Evolutionary conservation across 2,329 filamentous ascomycete genomes (phyloP).

Genomic region (Ophiostoma australiae): DNA sequence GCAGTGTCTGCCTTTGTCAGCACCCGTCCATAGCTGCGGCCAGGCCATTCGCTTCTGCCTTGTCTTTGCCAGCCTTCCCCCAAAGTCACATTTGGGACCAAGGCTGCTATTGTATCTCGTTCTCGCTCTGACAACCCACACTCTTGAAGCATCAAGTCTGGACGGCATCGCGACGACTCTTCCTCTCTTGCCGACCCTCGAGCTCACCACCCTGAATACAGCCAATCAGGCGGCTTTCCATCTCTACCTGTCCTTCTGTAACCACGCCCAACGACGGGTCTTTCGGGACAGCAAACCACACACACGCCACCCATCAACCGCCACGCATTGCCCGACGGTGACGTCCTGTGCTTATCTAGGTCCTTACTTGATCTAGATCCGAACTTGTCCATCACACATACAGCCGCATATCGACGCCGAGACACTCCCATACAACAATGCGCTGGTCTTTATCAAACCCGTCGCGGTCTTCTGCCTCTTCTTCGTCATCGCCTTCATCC

Average conservation of each 20-base stretch:
- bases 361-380: not conserved
- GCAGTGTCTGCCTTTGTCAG: not conserved
- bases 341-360: not conserved
- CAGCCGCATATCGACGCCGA: not conserved
- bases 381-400: not conserved
- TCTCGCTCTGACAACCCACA: not conserved
- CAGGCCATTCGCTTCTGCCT: not conserved
- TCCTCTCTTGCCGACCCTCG: not conserved
- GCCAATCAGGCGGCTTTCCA: not conserved
- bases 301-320: not conserved
- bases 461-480: not conserved
- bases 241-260: not conserved
- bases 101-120: not conserved
- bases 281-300: conserved; percentile 6
- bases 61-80: not conserved
- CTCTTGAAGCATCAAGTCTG: not conserved
- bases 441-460: conserved; percentile 1
- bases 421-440: not conserved
- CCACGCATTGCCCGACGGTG: not conserved
- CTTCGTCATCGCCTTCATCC: not conserved
- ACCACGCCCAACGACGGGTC: conserved; percentile 2
- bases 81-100: not conserved
- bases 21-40: not conserved
- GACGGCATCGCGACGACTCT: not conserved
- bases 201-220: not conserved